These are phyloP conservation scores for Daldinia bambusicola DNA, from an alignment of 495 filamentous ascomycete species.

Conservation along the genomic window DNA sequence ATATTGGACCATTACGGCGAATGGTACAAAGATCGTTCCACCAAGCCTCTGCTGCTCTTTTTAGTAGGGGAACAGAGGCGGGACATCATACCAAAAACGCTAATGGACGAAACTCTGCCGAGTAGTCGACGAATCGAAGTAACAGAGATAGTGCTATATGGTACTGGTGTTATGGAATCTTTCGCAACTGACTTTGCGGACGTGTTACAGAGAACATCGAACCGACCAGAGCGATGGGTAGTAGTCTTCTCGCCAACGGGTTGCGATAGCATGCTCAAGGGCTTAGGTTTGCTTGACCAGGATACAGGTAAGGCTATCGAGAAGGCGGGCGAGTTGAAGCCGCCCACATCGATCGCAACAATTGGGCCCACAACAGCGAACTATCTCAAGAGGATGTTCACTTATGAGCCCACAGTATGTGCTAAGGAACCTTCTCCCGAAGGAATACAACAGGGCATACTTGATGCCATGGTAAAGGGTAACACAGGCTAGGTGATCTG, in stretches of 20 bases:
- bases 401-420: constrained; percentile 81
- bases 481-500: neutral
- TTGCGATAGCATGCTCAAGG: constrained; percentile 80
- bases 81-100: constrained; percentile 84
- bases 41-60: constrained; percentile 78
- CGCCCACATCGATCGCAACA: constrained; percentile 73
- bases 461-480: constrained; percentile 52
- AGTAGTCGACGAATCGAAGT: constrained; percentile 64
- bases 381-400: constrained; percentile 72
- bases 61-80: constrained; percentile 85
- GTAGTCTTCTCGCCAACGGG: constrained; percentile 95
- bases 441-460: constrained; percentile 77
- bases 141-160: constrained; percentile 84
- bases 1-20: constrained; percentile 77
- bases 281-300: constrained; percentile 66
- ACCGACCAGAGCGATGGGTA: constrained; percentile 70
- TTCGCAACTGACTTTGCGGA: constrained; percentile 73
- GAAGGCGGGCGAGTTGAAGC: constrained; percentile 32
- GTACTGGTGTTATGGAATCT: constrained; percentile 78
- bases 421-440: constrained; percentile 84
- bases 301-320: constrained; percentile 56
- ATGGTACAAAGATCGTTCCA: constrained; percentile 51
- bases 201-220: constrained; percentile 55
- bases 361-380: constrained; percentile 95
- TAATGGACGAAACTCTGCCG: constrained; percentile 65